phyloP scores from a whole-genome alignment of 257 asterid genomes.

The Scutellaria barbata region DNA sequence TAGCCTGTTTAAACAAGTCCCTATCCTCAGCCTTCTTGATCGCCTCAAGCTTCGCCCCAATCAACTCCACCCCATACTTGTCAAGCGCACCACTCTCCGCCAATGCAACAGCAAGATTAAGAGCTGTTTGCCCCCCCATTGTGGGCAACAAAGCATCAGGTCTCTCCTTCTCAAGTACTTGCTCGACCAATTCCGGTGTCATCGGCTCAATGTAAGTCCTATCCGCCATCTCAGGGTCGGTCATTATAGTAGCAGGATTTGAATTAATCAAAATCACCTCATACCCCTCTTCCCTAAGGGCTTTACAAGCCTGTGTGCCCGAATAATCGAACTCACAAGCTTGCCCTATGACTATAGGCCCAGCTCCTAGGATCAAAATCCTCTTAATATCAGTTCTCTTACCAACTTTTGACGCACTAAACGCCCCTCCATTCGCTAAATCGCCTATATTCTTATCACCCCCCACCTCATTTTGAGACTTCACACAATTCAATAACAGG shows the following conservation, averaged over 20 bases:
- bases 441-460: conserved; percentile 36
- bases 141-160: conserved; percentile 96
- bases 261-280: conserved; percentile 89
- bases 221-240: conserved; percentile 88
- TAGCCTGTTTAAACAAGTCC: conserved; percentile 91
- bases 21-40: conserved; percentile 98
- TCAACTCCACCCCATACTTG: conserved; percentile 95
- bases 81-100: conserved; percentile 93
- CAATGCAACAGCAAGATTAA: conserved; percentile 89
- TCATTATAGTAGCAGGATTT: conserved; percentile 98
- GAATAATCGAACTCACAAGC: conserved; percentile 99
- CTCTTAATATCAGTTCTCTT: conserved; percentile 86
- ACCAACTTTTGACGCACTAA: conserved; percentile 44
- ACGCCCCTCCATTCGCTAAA: conserved; percentile 39
- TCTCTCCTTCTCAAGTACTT: conserved; percentile 89
- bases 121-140: conserved; percentile 99
- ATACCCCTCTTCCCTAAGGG: conserved; percentile 96
- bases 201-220: conserved; percentile 97
- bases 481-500: conserved; percentile 42
- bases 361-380: conserved; percentile 94
- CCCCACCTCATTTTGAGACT: conserved; percentile 39
- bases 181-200: conserved; percentile 98
- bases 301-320: conserved; percentile 98
- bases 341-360: conserved; percentile 97
- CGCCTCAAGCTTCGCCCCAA: conserved; percentile 95